Percentiles rank a stretch among this genome's conserved stretches.
phyloP scores from a whole-genome alignment of 1,139 yeast genomes.

The Suhomyces atakaporum region DNA sequence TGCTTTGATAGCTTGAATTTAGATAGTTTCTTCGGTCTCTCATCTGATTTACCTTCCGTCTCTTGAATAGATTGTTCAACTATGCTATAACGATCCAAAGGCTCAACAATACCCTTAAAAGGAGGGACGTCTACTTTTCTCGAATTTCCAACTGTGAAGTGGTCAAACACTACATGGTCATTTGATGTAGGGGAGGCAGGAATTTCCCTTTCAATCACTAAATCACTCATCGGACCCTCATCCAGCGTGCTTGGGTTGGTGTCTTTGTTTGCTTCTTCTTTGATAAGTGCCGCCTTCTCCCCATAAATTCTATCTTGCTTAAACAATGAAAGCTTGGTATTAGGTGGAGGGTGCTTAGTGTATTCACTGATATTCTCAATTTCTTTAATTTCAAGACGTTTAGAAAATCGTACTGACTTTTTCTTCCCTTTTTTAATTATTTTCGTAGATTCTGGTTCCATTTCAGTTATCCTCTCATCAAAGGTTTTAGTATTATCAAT shows the following conservation, averaged over 20 bases:
- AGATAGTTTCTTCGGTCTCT: constrained; percentile 11
- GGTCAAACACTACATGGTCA: background rate
- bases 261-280: too few species aligned
- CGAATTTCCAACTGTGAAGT: background rate
- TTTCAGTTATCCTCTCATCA: background rate
- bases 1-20: constrained; percentile 15
- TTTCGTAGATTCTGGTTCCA: background rate
- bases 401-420: constrained; percentile 56
- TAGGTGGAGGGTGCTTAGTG: constrained; percentile 33
- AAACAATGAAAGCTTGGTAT: constrained; percentile 26
- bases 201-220: constrained; percentile 17
- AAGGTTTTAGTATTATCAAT: too few species aligned
- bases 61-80: constrained; percentile 26
- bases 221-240: constrained; percentile 11
- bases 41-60: constrained; percentile 17
- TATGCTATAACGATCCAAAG: constrained; percentile 21
- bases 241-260: background rate
- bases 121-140: background rate
- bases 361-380: constrained; percentile 59
- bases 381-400: constrained; percentile 55
- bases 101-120: constrained; percentile 6
- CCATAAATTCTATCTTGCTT: constrained; percentile 25
- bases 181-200: too few species aligned
- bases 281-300: too few species aligned
- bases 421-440: constrained; percentile 10